phyloP scores from a whole-genome alignment of 2,329 filamentous ascomycete species.

The Fusarium domesticum region DNA sequence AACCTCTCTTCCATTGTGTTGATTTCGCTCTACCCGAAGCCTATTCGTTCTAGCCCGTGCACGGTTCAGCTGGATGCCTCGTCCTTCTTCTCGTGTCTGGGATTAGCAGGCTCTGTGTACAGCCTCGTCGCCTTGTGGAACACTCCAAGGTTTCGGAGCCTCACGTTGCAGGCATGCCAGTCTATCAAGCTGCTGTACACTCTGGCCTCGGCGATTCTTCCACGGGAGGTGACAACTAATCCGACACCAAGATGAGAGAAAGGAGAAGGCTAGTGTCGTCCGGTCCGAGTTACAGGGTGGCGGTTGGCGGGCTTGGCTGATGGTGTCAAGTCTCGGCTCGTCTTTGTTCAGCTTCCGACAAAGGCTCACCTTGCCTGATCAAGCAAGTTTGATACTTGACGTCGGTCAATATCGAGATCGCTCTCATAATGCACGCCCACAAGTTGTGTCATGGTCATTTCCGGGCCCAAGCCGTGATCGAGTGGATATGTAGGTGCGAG shows the following conservation, averaged over 20 bases:
- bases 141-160: conserved; percentile 6
- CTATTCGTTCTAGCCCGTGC: conserved; percentile 9
- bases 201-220: conserved; percentile 16
- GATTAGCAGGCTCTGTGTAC: conserved; percentile 1
- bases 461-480: no score
- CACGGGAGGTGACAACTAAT: conserved; percentile 9
- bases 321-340: conserved; percentile 5
- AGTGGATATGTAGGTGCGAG: no score
- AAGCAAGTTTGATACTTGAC: conserved; percentile 14
- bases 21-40: conserved; percentile 10
- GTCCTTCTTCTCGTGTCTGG: conserved; percentile 1
- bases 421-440: conserved; percentile 4
- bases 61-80: conserved; percentile 11
- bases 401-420: conserved; percentile 11
- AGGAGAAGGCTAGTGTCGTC: conserved; percentile 4
- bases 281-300: conserved; percentile 23
- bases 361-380: conserved; percentile 10
- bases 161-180: conserved; percentile 18
- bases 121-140: conserved; percentile 21
- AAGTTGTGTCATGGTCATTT: conserved; percentile 9
- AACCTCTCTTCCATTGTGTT: no score
- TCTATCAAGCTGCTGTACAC: conserved; percentile 15
- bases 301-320: conserved; percentile 15
- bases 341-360: conserved; percentile 7
- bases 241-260: conserved; percentile 13